Percentiles rank a stretch among this genome's conserved stretches.
phyloP scores from a whole-genome alignment of 2,329 filamentous ascomycete genomes.

The Pseudopyricularia javanii region DNA sequence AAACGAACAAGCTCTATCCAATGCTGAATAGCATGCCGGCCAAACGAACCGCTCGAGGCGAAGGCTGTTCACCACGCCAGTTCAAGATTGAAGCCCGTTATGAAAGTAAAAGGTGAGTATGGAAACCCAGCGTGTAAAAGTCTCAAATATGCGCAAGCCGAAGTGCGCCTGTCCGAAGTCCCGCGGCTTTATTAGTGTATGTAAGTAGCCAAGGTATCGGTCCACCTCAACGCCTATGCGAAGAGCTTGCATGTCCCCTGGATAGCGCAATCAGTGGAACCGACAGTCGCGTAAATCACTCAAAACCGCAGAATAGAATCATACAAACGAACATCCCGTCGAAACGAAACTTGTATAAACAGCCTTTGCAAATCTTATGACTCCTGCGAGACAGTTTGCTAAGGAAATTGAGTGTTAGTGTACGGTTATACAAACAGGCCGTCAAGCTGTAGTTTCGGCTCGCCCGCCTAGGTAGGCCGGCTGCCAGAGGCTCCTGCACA shows the following conservation, averaged over 20 bases:
- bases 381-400: conserved; percentile 30
- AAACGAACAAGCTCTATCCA: too few relatives aligned
- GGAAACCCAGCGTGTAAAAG: too few relatives aligned
- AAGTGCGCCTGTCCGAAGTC: too few relatives aligned
- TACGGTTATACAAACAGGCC: neutral
- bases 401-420: conserved; percentile 6
- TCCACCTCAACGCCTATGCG: neutral
- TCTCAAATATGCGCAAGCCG: too few relatives aligned
- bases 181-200: neutral
- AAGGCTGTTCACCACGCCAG: too few relatives aligned
- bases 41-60: too few relatives aligned
- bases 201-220: neutral
- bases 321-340: neutral
- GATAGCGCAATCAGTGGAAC: neutral
- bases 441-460: neutral
- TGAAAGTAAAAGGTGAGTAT: too few relatives aligned
- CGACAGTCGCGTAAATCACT: neutral
- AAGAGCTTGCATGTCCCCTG: neutral
- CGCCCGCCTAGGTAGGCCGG: too few relatives aligned
- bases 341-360: neutral
- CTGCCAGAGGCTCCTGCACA: neutral
- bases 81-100: too few relatives aligned
- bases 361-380: conserved; percentile 10
- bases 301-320: neutral
- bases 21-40: too few relatives aligned